These are phyloP conservation scores for Cicer yamashitae DNA, from an alignment of 306 rosid genomes.

Conservation along the genomic window DNA sequence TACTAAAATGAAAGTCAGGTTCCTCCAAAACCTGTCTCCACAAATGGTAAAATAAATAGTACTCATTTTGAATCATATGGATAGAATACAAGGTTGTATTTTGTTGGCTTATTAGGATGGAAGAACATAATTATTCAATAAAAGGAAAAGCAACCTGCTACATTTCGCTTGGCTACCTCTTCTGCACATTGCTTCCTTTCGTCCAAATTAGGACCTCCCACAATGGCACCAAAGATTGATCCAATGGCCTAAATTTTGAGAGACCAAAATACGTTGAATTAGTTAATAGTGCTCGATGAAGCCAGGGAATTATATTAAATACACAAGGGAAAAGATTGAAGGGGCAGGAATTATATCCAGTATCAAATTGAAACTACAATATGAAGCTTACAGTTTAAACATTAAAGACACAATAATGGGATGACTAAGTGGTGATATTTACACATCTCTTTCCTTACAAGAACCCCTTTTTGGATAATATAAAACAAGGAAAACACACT, in stretches of 20 bases:
- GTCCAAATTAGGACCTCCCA: slow-evolving; percentile 76
- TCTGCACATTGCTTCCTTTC: slow-evolving; percentile 85
- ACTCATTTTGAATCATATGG: not conserved
- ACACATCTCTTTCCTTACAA: not conserved
- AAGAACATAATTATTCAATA: not conserved
- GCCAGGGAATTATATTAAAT: slow-evolving; percentile 12
- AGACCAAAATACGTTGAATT: slow-evolving; percentile 20
- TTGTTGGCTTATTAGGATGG: not conserved
- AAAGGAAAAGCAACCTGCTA: slow-evolving; percentile 66
- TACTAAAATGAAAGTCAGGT: not conserved
- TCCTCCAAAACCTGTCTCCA: not conserved
- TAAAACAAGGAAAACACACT: not conserved
- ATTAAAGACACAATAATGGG: slow-evolving; percentile 5
- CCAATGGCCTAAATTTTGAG: slow-evolving; percentile 70
- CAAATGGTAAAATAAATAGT: not conserved
- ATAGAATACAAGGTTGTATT: slow-evolving; percentile 1
- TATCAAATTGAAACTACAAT: not conserved
- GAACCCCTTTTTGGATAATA: not conserved
- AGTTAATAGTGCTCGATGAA: slow-evolving; percentile 12
- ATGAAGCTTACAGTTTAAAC: slow-evolving; percentile 17
- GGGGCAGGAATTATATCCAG: slow-evolving; percentile 17
- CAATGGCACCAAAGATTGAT: slow-evolving; percentile 83
- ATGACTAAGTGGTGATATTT: slow-evolving; percentile 16
- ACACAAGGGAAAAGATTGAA: not conserved
- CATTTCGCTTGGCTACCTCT: slow-evolving; percentile 78